Conservation (phyloP, 106 monocot genomes). For the Cymbidium sinense region DNA sequence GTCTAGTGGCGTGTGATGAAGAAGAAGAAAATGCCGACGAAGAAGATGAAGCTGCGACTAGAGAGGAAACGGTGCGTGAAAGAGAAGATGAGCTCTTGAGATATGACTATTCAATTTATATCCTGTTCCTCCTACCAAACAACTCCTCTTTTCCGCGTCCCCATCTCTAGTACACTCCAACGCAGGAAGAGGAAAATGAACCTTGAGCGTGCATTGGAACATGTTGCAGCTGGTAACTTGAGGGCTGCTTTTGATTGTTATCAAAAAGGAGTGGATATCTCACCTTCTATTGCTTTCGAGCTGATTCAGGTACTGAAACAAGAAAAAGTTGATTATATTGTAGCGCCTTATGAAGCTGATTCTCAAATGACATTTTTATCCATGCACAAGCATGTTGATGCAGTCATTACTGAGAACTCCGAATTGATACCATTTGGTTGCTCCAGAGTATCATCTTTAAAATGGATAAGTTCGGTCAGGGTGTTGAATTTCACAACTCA, state of each 20-base stretch:
- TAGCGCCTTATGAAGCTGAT: conserved; percentile 99
- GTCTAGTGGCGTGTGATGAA: too few species aligned
- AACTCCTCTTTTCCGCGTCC: too few species aligned
- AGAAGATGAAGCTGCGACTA: too few species aligned
- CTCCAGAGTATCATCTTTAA: conserved; percentile 95
- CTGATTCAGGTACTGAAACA: conserved; percentile 82
- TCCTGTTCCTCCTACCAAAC: too few species aligned
- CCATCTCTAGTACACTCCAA: too few species aligned
- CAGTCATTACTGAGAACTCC: conserved; percentile 92
- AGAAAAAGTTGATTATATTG: conserved; percentile 87
- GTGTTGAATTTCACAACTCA: conserved; percentile 69
- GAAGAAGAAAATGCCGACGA: too few species aligned
- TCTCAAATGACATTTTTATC: conserved; percentile 94
- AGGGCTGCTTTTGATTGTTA: conserved; percentile 90
- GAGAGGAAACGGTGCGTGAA: too few species aligned
- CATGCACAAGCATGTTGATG: conserved; percentile 77
- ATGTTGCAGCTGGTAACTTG: conserved; percentile 80
- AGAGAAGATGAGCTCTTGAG: too few species aligned
- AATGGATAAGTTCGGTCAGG: conserved; percentile 97
- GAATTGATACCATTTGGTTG: conserved; percentile 98
- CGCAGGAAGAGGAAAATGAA: conserved; percentile 85
- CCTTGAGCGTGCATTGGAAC: conserved; percentile 77
- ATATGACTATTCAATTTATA: too few species aligned
- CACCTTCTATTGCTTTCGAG: conserved; percentile 79
- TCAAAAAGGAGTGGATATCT: conserved; percentile 97